phyloP scores from a whole-genome alignment of 305 asterid genomes.

The Nicotiana rustica region DNA sequence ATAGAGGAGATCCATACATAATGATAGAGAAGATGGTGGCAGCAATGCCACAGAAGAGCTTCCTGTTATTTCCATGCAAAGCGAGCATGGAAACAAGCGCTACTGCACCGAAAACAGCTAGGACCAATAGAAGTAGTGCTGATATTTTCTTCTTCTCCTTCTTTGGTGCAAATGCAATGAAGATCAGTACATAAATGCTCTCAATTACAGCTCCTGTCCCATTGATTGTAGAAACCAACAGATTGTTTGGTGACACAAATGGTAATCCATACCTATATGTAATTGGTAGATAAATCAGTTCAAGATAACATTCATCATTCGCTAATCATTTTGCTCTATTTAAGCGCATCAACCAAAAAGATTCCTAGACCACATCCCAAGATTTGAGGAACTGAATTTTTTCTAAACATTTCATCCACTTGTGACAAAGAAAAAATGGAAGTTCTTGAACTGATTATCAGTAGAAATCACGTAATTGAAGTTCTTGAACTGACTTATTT shows the following conservation, averaged over 20 bases:
- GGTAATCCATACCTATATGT: conserved; percentile 66
- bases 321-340: too few relatives aligned
- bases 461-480: background rate
- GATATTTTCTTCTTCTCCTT: conserved; percentile 51
- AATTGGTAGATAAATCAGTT: conserved; percentile 24
- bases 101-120: conserved; percentile 41
- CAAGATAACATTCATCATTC: background rate
- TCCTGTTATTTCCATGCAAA: conserved; percentile 38
- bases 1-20: conserved; percentile 56
- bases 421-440: background rate
- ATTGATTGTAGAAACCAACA: conserved; percentile 52
- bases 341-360: too few relatives aligned
- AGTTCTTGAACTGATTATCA: background rate
- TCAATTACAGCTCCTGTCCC: conserved; percentile 57
- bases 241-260: conserved; percentile 58
- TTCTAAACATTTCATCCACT: too few relatives aligned
- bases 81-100: conserved; percentile 46
- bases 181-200: conserved; percentile 45
- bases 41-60: conserved; percentile 47
- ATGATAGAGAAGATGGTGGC: conserved; percentile 48
- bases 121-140: conserved; percentile 43
- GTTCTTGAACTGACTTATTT: conserved; percentile 19
- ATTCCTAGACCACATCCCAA: background rate
- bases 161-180: conserved; percentile 49
- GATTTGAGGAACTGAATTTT: background rate